A percentile compares a stretch with the other conserved stretches of the same genome.
Conservation (phyloP, 2,329 filamentous ascomycete species). For the Pestalotiopsis fici region DNA sequence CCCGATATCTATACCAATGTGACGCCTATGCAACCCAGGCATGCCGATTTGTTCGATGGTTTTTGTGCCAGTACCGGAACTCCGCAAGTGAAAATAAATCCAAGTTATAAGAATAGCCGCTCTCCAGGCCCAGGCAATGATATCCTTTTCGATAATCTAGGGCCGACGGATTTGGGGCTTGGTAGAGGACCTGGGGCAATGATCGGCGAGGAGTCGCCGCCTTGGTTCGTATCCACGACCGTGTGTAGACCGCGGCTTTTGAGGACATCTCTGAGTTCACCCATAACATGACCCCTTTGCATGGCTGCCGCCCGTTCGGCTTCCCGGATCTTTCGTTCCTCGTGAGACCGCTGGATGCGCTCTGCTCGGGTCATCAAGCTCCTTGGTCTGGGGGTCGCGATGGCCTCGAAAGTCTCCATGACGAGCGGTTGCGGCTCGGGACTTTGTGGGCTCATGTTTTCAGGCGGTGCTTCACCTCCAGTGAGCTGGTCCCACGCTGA, state of each 20-base stretch:
- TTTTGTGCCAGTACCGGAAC: not conserved
- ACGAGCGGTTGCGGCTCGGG: conserved; percentile 65
- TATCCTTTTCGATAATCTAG: not conserved
- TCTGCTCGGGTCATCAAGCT: conserved; percentile 81
- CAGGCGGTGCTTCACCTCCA: conserved; percentile 60
- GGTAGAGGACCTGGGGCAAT: not conserved
- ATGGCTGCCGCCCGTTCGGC: conserved; percentile 73
- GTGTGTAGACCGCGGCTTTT: conserved; percentile 32
- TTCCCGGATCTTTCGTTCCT: conserved; percentile 78
- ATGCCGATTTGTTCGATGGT: not conserved
- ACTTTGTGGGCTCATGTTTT: conserved; percentile 57
- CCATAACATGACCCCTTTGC: conserved; percentile 85
- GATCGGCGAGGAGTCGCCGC: not conserved
- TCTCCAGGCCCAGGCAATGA: not conserved
- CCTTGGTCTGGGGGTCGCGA: conserved; percentile 73
- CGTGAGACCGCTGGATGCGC: conserved; percentile 82
- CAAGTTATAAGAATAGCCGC: not conserved
- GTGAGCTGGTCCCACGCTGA: conserved; percentile 79
- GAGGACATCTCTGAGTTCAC: conserved; percentile 90
- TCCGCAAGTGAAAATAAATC: not conserved
- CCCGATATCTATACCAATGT: not conserved
- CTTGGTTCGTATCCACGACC: not conserved
- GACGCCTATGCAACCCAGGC: conserved; percentile 1
- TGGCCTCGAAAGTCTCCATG: conserved; percentile 93
- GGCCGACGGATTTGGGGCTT: not conserved